phyloP scores from a whole-genome alignment of 176 grass and related monocot species.

The Tillandsia leiboldiana region DNA sequence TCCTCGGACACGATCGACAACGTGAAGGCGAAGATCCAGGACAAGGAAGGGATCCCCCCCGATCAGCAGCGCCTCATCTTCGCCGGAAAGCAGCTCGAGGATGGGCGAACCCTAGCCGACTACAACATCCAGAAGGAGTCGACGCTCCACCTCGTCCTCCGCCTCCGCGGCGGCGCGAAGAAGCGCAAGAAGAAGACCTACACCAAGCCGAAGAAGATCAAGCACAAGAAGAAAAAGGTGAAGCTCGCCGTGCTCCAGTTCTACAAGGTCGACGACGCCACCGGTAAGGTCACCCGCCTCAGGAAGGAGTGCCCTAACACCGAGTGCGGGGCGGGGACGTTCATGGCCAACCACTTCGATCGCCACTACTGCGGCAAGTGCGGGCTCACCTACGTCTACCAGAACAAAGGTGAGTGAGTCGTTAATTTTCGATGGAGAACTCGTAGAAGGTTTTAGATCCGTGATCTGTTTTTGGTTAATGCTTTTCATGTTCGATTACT shows the following conservation, averaged over 20 bases:
- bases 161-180: slow-evolving; percentile 26
- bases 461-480: too few species aligned
- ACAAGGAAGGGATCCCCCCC: slow-evolving; percentile 10
- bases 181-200: slow-evolving; percentile 32
- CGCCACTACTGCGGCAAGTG: slow-evolving; percentile 30
- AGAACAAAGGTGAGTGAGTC: neutral
- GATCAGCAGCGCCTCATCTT: slow-evolving; percentile 20
- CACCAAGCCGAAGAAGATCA: slow-evolving; percentile 31
- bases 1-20: slow-evolving; percentile 15
- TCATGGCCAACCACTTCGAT: slow-evolving; percentile 29
- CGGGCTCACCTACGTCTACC: slow-evolving; percentile 25
- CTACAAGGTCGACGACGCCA: slow-evolving; percentile 23
- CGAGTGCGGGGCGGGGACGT: slow-evolving; percentile 24
- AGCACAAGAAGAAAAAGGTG: slow-evolving; percentile 34
- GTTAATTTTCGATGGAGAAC: too few species aligned
- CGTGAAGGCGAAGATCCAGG: slow-evolving; percentile 12
- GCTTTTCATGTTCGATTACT: too few species aligned
- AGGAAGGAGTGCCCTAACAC: slow-evolving; percentile 27
- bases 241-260: slow-evolving; percentile 26
- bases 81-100: slow-evolving; percentile 19
- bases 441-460: too few species aligned
- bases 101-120: slow-evolving; percentile 22
- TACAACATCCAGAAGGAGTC: slow-evolving; percentile 32
- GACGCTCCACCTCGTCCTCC: slow-evolving; percentile 23
- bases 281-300: slow-evolving; percentile 24